Evolutionary conservation across 2,329 filamentous ascomycete species (phyloP).

Genomic region (Hymenoscyphus scutula): DNA sequence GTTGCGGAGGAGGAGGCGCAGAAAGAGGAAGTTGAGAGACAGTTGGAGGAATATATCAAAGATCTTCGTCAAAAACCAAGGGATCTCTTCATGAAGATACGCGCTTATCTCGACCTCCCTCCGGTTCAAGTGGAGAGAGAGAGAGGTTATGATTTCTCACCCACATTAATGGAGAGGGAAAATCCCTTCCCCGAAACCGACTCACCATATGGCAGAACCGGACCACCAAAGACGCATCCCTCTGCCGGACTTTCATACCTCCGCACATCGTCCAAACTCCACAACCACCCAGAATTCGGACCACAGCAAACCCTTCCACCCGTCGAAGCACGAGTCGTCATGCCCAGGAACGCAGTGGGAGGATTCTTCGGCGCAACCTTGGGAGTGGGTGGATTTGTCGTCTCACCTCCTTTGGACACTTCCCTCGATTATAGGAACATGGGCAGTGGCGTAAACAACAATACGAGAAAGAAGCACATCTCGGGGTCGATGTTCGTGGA

Average conservation of each 20-base stretch:
- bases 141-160: too few species aligned
- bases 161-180: too few species aligned
- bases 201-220: conserved; percentile 44
- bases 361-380: conserved; percentile 24
- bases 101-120: conserved; percentile 59
- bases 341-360: conserved; percentile 42
- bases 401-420: conserved; percentile 20
- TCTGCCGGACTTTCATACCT: conserved; percentile 63
- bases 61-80: conserved; percentile 51
- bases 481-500: conserved; percentile 29
- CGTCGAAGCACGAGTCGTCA: conserved; percentile 56
- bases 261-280: conserved; percentile 51
- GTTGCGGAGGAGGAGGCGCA: too few species aligned
- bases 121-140: conserved; percentile 22
- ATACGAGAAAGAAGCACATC: conserved; percentile 9
- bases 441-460: not conserved
- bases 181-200: not conserved
- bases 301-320: conserved; percentile 53
- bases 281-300: conserved; percentile 60
- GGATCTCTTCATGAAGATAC: conserved; percentile 52
- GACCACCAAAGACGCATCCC: conserved; percentile 61
- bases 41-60: conserved; percentile 53
- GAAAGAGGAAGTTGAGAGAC: conserved; percentile 38
- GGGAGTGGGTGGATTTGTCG: conserved; percentile 36
- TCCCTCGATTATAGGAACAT: conserved; percentile 5